These are phyloP conservation scores for Mycena capillaripes DNA, from an alignment of 768 basidiomycete species.

Conservation along the genomic window DNA sequence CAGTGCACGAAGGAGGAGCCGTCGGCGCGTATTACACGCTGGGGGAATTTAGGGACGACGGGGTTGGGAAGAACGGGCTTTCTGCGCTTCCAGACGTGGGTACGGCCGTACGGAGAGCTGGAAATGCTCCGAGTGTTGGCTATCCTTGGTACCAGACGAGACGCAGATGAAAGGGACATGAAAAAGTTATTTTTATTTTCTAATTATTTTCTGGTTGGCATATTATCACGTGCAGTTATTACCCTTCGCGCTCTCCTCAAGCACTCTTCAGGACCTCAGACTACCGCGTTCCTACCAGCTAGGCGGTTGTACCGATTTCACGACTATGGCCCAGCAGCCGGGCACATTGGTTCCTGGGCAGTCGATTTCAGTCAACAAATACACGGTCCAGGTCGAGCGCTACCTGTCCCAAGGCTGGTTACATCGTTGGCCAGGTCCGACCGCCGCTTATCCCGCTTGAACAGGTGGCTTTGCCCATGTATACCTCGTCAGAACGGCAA, in stretches of 20 bases:
- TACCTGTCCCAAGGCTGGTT: slow-evolving; percentile 93
- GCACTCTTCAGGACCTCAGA: not conserved
- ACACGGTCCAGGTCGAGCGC: slow-evolving; percentile 91
- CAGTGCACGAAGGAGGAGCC: slow-evolving; percentile 91
- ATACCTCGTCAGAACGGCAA: slow-evolving; percentile 90
- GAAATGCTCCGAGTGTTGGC: slow-evolving; percentile 63
- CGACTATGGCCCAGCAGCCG: slow-evolving; percentile 61
- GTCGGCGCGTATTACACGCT: slow-evolving; percentile 88
- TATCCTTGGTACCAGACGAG: not conserved
- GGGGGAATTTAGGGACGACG: slow-evolving; percentile 88
- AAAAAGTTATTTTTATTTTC: not conserved
- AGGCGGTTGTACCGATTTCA: slow-evolving; percentile 5
- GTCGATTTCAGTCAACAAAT: slow-evolving; percentile 90
- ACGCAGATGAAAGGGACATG: not conserved
- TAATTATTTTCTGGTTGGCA: not conserved
- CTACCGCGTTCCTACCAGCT: not conserved
- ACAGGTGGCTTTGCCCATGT: slow-evolving; percentile 98
- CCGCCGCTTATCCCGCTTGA: slow-evolving; percentile 34
- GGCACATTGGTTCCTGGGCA: slow-evolving; percentile 87
- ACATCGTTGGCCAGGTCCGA: slow-evolving; percentile 17
- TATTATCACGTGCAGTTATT: not conserved
- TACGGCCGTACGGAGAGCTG: slow-evolving; percentile 84
- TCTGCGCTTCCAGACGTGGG: slow-evolving; percentile 86
- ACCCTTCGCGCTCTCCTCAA: slow-evolving; percentile 9
- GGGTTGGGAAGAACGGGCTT: slow-evolving; percentile 82